These are phyloP conservation scores for Candida labiduridarum DNA, from an alignment of 1,139 yeast genomes.

Conservation along the genomic window DNA sequence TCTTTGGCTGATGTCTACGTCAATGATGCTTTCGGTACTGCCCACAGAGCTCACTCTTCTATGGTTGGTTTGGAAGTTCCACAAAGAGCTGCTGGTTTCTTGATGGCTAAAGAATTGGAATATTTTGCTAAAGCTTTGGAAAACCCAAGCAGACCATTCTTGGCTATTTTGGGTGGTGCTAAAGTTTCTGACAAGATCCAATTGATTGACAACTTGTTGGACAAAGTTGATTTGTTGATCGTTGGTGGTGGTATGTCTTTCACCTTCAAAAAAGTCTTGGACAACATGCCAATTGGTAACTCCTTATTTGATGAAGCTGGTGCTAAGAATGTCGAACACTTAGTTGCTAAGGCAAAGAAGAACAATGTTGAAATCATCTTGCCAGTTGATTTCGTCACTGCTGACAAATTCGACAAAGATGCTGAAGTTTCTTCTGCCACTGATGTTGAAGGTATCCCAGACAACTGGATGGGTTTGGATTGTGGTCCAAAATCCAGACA, in stretches of 20 bases:
- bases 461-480: constrained; percentile 92
- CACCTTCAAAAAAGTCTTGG: constrained; percentile 92
- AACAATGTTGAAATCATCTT: constrained; percentile 88
- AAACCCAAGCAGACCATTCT: constrained; percentile 94
- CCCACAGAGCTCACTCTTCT: constrained; percentile 98
- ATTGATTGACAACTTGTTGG: constrained; percentile 92
- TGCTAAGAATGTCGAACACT: constrained; percentile 85
- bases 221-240: constrained; percentile 89
- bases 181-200: constrained; percentile 97
- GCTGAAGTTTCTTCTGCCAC: constrained; percentile 82
- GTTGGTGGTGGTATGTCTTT: constrained; percentile 99
- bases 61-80: constrained; percentile 95
- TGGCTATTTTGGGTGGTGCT: constrained; percentile 98
- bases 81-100: constrained; percentile 95
- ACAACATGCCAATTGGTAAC: constrained; percentile 82
- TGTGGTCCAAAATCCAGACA: constrained; percentile 85
- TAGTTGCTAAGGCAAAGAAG: constrained; percentile 92
- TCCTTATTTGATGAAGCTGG: constrained; percentile 92
- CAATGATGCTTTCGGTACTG: constrained; percentile 98
- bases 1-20: constrained; percentile 92
- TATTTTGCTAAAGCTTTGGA: constrained; percentile 97
- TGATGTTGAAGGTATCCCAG: constrained; percentile 87
- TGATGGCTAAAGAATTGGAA: constrained; percentile 93
- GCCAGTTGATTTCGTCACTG: constrained; percentile 93
- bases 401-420: constrained; percentile 89